Conservation (phyloP, 2,329 filamentous ascomycete genomes). For the Colletotrichum truncatum region DNA sequence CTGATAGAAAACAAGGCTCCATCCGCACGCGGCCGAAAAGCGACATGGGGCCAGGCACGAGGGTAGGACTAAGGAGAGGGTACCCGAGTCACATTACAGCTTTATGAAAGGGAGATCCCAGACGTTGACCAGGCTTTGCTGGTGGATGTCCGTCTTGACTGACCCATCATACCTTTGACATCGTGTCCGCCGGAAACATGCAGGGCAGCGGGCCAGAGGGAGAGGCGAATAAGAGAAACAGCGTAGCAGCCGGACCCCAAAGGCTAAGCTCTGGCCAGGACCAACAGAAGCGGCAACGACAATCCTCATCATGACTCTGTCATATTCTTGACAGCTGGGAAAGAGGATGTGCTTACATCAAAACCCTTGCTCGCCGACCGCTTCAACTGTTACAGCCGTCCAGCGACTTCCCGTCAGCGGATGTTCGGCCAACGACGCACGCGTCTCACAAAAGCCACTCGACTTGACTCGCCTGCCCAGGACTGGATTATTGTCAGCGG, state of each 20-base stretch:
- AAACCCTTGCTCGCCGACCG: no score
- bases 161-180: conserved; percentile 15
- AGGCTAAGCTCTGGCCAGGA: background rate
- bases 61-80: conserved; percentile 24
- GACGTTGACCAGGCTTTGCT: conserved; percentile 7
- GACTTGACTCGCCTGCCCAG: no score
- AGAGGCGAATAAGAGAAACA: background rate
- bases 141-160: conserved; percentile 5
- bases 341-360: no score
- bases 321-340: no score
- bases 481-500: no score
- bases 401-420: no score
- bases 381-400: no score
- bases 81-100: conserved; percentile 18
- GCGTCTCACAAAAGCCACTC: no score
- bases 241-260: background rate
- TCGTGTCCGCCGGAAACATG: conserved; percentile 18
- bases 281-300: background rate
- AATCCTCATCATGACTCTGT: background rate
- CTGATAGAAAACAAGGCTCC: conserved; percentile 21
- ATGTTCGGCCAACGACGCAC: no score
- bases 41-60: conserved; percentile 22
- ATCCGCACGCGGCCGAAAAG: conserved; percentile 27
- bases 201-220: conserved; percentile 2
- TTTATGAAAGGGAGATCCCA: background rate